Evolutionary conservation across 768 basidiomycete genomes (phyloP), one percentile per base, ranked within the genome.

Genomic region (Multifurca ochricompacta): DNA sequence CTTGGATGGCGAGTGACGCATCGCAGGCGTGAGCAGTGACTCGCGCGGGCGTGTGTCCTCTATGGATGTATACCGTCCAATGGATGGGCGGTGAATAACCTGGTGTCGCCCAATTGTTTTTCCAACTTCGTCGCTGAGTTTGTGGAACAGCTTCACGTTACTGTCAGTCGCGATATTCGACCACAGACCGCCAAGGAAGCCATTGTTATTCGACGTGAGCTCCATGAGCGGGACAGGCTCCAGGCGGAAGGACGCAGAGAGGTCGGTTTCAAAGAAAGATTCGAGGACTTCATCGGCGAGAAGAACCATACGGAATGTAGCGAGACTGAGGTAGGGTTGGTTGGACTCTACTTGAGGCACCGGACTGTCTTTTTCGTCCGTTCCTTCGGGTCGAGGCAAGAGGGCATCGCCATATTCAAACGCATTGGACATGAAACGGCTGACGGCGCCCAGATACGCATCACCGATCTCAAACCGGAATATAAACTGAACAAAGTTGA

Each of bases 291-390:
- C 94, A 61, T 98, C 96, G 1, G 95, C 94, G 8, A 99, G 77
- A 4, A 99, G 88, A 36, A 98, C 95, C 96, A 98, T 99, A 6
- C 96, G 84, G 82, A 99, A 99, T 81, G 90, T 93, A 32, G 88
- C 85, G 47, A 92, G 80, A 69, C 93, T 94, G 48, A 98, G 83
- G 67, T 96, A 96, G 10, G 93, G 91, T 61, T 88, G 82, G 66
- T 94, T 94, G 19, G 84, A 77, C 13, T 80, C 80, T 40, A 86
- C 74, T 47, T 70, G 77, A 27, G 78, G 76, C 18, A 67, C 68
- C 48, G 62, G 67, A 0, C 70, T 67, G 43, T 73, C 73, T 1
- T 71, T 69, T 16, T 58, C 51, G 19, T 62, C 66, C 11, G 61
- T 61, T 27, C 69, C 73, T 65, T 77, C 75, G 14, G 72, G 59